Conservation (phyloP, 2,329 filamentous ascomycete genomes). For the Neophaeococcomyces aloes region DNA sequence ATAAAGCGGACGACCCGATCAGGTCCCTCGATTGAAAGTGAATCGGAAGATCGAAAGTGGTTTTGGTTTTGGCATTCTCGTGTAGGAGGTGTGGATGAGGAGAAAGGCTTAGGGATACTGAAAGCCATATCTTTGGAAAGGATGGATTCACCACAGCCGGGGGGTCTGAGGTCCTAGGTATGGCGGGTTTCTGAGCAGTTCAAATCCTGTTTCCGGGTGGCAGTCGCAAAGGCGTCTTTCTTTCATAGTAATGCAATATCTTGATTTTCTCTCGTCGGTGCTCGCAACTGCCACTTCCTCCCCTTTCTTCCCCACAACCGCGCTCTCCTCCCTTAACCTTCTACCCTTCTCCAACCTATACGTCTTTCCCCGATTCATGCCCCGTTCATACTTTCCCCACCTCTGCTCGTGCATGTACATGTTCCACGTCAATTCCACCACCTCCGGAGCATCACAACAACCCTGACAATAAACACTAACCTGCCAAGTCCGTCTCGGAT, state of each 20-base stretch:
- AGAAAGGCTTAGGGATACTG: background rate
- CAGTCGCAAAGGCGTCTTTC: constrained; percentile 1
- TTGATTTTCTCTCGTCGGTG: background rate
- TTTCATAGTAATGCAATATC: constrained; percentile 1
- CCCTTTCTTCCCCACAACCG: background rate
- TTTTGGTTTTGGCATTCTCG: background rate
- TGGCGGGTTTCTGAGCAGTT: too few relatives aligned
- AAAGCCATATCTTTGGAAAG: background rate
- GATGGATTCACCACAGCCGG: background rate
- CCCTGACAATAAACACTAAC: background rate
- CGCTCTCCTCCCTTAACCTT: constrained; percentile 3
- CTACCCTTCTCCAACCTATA: constrained; percentile 2
- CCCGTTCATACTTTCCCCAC: constrained; percentile 4
- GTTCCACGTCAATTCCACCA: background rate
- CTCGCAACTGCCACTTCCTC: background rate
- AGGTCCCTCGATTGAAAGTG: background rate
- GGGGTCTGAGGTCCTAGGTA: constrained; percentile 11
- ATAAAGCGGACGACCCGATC: background rate
- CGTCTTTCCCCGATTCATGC: background rate
- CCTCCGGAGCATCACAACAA: background rate
- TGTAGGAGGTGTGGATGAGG: background rate
- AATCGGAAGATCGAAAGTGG: background rate
- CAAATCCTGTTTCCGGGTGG: background rate
- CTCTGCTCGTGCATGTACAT: constrained; percentile 1
- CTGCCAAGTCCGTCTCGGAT: constrained; percentile 1